A percentile compares a stretch with the other conserved stretches of the same genome.
These are phyloP conservation scores for Coemansia pectinata DNA, from an alignment of 192 early-diverging fungal genomes.

Conservation along the genomic window DNA sequence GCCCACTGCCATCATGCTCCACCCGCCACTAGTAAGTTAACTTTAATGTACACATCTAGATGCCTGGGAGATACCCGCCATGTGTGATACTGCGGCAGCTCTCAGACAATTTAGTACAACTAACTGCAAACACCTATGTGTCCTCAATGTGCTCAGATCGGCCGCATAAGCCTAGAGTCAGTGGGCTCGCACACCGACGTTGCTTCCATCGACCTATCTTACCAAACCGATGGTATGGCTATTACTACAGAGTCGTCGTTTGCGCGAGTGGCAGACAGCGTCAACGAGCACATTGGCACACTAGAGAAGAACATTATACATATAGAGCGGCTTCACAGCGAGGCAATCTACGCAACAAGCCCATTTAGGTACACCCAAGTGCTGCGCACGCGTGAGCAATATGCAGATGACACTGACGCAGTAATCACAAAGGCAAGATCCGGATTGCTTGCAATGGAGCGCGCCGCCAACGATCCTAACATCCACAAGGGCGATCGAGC, in stretches of 20 bases:
- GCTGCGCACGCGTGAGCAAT: conserved; percentile 21
- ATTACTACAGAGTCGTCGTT: conserved; percentile 18
- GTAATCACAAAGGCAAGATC: conserved; percentile 8
- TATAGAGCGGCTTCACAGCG: conserved; percentile 25
- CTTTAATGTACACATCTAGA: background rate
- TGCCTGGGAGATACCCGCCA: background rate
- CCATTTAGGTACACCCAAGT: conserved; percentile 20
- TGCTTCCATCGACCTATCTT: conserved; percentile 5
- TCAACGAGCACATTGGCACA: conserved; percentile 18
- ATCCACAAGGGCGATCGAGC: conserved; percentile 14
- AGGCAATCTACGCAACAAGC: conserved; percentile 32
- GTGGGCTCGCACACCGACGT: background rate
- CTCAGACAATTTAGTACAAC: background rate
- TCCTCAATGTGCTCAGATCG: background rate
- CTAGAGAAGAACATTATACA: conserved; percentile 20
- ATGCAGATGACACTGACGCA: conserved; percentile 9
- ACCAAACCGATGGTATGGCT: conserved; percentile 5
- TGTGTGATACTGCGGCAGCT: background rate
- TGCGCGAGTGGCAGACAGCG: conserved; percentile 8
- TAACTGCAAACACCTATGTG: background rate
- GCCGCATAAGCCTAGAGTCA: conserved; percentile 7
- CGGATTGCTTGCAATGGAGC: conserved; percentile 15
- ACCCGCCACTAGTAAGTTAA: background rate
- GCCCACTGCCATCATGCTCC: background rate
- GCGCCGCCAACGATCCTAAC: conserved; percentile 5